phyloP scores from a whole-genome alignment of 2,329 filamentous ascomycete genomes.

The Pseudogymnoascus sp. region DNA sequence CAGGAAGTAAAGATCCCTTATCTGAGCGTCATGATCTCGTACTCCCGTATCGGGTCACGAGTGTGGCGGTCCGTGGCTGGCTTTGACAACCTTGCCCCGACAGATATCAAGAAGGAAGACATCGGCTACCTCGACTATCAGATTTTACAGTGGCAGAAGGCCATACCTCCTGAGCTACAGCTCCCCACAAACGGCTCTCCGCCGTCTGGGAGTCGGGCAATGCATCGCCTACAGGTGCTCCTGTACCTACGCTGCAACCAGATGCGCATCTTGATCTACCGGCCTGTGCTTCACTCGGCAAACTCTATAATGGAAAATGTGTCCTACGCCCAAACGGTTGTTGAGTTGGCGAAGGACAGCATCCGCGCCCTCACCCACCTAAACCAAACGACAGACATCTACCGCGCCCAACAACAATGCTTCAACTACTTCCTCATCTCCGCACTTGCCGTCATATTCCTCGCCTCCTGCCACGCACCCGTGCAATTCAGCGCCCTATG shows the following conservation, averaged over 20 bases:
- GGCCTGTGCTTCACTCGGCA: conserved; percentile 76
- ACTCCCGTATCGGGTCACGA: conserved; percentile 73
- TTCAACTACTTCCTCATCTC: conserved; percentile 76
- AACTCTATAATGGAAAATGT: conserved; percentile 74
- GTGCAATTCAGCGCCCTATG: conserved; percentile 60
- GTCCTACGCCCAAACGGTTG: conserved; percentile 62
- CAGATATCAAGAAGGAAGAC: conserved; percentile 60
- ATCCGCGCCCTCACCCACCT: conserved; percentile 63
- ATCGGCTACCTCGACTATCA: conserved; percentile 76
- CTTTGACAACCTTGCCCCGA: conserved; percentile 37
- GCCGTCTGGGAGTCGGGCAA: conserved; percentile 31
- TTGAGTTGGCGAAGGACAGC: conserved; percentile 69
- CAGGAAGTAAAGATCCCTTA: conserved; percentile 45
- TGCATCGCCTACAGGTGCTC: conserved; percentile 69
- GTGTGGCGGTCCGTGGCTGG: conserved; percentile 77
- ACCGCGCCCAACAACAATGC: conserved; percentile 63
- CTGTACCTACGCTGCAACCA: conserved; percentile 84
- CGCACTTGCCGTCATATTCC: conserved; percentile 65
- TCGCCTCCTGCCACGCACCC: conserved; percentile 68
- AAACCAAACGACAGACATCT: conserved; percentile 64
- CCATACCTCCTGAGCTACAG: conserved; percentile 56
- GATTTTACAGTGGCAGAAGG: conserved; percentile 78
- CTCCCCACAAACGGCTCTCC: conserved; percentile 43
- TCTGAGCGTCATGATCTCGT: conserved; percentile 74
- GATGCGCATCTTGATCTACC: conserved; percentile 82